phyloP scores from a whole-genome alignment of 805 yeast genomes.

The Kregervanrija delftensis region DNA sequence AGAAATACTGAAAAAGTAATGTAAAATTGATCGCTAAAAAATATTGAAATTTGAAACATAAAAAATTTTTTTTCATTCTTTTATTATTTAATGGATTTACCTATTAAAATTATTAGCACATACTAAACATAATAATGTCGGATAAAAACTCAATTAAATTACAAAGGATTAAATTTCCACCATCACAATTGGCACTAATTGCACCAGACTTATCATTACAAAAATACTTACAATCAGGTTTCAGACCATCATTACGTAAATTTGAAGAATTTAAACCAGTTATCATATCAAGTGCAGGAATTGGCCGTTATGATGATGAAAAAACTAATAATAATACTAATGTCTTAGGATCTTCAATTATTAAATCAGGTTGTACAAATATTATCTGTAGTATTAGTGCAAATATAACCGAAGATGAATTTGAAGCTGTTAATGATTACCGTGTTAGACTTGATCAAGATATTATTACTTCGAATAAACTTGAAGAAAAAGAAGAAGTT shows the following conservation, averaged over 20 bases:
- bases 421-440: slow-evolving; percentile 35
- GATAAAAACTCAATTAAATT: slow-evolving; percentile 3
- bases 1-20: not conserved
- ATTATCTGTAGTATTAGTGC: slow-evolving; percentile 68
- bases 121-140: not conserved
- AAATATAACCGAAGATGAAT: slow-evolving; percentile 53
- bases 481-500: slow-evolving; percentile 4
- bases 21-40: no score
- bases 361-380: slow-evolving; percentile 65
- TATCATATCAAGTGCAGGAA: slow-evolving; percentile 32
- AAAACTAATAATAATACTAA: slow-evolving; percentile 17
- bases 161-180: slow-evolving; percentile 60
- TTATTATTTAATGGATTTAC: no score
- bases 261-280: slow-evolving; percentile 68
- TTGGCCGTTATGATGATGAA: slow-evolving; percentile 24
- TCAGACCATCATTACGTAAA: slow-evolving; percentile 69
- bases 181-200: slow-evolving; percentile 73
- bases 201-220: slow-evolving; percentile 82
- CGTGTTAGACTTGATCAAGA: slow-evolving; percentile 32
- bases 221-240: slow-evolving; percentile 66
- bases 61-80: no score
- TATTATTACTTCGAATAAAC: slow-evolving; percentile 19
- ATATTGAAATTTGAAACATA: no score
- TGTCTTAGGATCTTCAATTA: slow-evolving; percentile 61
- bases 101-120: not conserved